Evolutionary conservation across 2,329 filamentous ascomycete genomes (phyloP).

Genomic region (Cladobotryum mycophilum): DNA sequence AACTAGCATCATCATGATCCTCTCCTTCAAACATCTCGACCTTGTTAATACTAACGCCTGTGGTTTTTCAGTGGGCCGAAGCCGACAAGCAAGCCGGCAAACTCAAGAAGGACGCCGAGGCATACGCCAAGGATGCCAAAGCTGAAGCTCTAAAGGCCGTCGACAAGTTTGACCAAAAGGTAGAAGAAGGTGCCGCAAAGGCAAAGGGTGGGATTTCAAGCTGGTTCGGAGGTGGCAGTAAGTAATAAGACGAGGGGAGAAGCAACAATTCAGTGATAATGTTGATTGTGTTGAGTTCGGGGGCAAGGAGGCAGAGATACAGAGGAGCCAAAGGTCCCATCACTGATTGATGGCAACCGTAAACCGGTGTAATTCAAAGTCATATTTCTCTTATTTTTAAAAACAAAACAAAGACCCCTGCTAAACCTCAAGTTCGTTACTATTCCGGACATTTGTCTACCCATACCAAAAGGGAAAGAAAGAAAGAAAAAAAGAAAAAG

Average conservation of each 20-base stretch:
- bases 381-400: no score
- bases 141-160: constrained; percentile 64
- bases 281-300: no score
- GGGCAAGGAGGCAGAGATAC: no score
- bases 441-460: not conserved
- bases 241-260: constrained; percentile 15
- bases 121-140: constrained; percentile 56
- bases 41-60: constrained; percentile 1
- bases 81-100: constrained; percentile 57
- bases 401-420: no score
- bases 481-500: not conserved
- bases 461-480: not conserved
- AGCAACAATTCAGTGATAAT: no score
- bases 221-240: constrained; percentile 73
- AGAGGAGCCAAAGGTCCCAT: no score
- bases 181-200: constrained; percentile 71
- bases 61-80: constrained; percentile 37
- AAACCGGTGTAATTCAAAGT: no score
- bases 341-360: no score
- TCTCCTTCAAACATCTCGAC: not conserved
- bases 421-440: not conserved
- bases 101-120: constrained; percentile 54
- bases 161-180: constrained; percentile 75
- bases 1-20: not conserved
- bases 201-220: constrained; percentile 77